Conservation (phyloP, 2,329 filamentous ascomycete species). For the Helminthosporium solani region DNA sequence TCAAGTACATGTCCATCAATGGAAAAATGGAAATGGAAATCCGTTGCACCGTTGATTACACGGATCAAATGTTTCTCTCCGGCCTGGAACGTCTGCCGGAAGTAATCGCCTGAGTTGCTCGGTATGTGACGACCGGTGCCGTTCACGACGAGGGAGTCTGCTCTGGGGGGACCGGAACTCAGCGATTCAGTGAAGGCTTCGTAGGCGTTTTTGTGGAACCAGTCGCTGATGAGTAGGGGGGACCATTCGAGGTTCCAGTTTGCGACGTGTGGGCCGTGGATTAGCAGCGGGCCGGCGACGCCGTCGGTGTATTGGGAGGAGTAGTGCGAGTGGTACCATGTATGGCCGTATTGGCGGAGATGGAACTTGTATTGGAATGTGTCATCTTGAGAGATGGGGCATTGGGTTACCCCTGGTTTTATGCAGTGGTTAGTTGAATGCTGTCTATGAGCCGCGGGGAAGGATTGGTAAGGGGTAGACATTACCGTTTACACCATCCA, state of each 20-base stretch:
- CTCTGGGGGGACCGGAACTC: slow-evolving; percentile 2
- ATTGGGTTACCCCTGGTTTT: slow-evolving; percentile 42
- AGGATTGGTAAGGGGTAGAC: not conserved
- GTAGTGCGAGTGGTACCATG: slow-evolving; percentile 44
- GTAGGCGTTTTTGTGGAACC: slow-evolving; percentile 19
- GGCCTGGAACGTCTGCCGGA: slow-evolving; percentile 31
- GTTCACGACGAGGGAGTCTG: slow-evolving; percentile 17
- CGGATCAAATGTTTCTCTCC: slow-evolving; percentile 21
- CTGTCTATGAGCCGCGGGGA: not conserved
- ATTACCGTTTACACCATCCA: slow-evolving; percentile 56
- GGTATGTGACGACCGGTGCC: slow-evolving; percentile 14
- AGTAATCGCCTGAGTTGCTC: slow-evolving; percentile 10
- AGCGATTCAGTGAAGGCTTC: slow-evolving; percentile 12
- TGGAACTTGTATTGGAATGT: slow-evolving; percentile 21
- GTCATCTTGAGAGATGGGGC: slow-evolving; percentile 51
- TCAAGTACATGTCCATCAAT: slow-evolving; percentile 42
- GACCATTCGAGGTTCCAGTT: slow-evolving; percentile 17
- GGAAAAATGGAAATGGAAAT: slow-evolving; percentile 30
- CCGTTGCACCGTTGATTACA: slow-evolving; percentile 20
- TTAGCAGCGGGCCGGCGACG: slow-evolving; percentile 32
- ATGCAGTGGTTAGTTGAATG: not conserved
- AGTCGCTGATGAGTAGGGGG: slow-evolving; percentile 23
- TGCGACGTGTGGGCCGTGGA: slow-evolving; percentile 18
- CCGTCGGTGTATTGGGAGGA: slow-evolving; percentile 44
- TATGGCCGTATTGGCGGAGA: slow-evolving; percentile 19